Conservation (phyloP, 2,329 filamentous ascomycete species). For the Claviceps arundinis region DNA sequence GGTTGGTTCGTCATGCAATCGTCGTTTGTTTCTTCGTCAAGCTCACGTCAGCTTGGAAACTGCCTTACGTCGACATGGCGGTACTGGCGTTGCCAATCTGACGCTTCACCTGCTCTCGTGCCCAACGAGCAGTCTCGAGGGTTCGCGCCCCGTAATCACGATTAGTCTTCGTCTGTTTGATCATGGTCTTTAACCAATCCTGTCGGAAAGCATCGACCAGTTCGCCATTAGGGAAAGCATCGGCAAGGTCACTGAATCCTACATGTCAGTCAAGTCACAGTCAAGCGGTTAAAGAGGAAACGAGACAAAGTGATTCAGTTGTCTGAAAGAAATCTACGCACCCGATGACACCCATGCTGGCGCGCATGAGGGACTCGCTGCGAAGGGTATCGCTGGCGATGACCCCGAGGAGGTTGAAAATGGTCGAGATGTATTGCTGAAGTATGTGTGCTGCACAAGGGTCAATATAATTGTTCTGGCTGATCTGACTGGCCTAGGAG, state of each 20-base stretch:
- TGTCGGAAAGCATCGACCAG: conserved; percentile 73
- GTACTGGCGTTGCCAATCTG: conserved; percentile 48
- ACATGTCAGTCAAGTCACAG: conserved; percentile 7
- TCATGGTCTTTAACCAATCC: conserved; percentile 80
- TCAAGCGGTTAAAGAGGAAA: background rate
- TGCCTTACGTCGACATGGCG: conserved; percentile 35
- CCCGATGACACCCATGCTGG: conserved; percentile 97
- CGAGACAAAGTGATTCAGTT: background rate
- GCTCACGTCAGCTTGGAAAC: conserved; percentile 18
- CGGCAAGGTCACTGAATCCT: conserved; percentile 67
- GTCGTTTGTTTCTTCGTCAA: background rate
- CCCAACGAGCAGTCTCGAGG: conserved; percentile 91
- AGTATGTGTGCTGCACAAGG: conserved; percentile 47
- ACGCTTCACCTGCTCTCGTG: conserved; percentile 91
- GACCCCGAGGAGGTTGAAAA: conserved; percentile 75
- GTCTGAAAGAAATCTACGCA: conserved; percentile 31
- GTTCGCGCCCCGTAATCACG: conserved; percentile 76
- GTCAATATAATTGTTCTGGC: background rate
- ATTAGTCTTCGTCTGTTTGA: conserved; percentile 84
- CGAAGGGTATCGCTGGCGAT: conserved; percentile 75
- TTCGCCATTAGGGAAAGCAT: conserved; percentile 85
- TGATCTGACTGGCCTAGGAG: too few species aligned
- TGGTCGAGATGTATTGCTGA: conserved; percentile 65
- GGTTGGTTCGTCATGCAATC: conserved; percentile 1
- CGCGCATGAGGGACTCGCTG: conserved; percentile 80